Base-by-base conservation (phyloP, 140 eudicot genomes). In the Stevia rebaudiana region DNA sequence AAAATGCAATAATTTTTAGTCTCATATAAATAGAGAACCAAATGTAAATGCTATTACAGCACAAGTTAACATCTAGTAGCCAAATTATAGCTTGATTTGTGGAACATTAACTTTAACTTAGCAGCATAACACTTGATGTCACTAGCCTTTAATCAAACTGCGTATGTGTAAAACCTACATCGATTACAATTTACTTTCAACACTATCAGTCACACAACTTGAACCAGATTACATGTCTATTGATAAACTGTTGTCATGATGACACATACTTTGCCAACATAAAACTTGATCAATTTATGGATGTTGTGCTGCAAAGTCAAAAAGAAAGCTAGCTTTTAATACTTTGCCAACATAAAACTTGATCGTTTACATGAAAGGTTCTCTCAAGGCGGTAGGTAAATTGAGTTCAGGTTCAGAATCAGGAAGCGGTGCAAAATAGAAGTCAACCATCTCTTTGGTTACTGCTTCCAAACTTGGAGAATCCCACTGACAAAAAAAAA, bases 401-500 rank as follows among this genome's bases (percentile, higher is more conserved):
- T 87, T 76, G 19, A 87, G 77, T 58, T 87, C 92, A 11, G 82
- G 80, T 58, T 82, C 95, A 6, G 43, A 15, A 66, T 67, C 78
- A 15, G 81, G 71, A 42, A 91, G 85, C 3, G 89, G 94, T 0
- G 83, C 47, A 53, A 85, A 79, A 66, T 82, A 73, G 60, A 37
- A 46, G 71, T 78, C 95, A 42, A 91, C 96, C 96, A 91, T 91
- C 79, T 87, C 98, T 24, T 83, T 82, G 24, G 73, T 79, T 22
- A 91, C 96, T 1, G 80, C 89, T 73, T 74, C 79, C 70, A 91
- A 68, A 54, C 67, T 77, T 13, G 91, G 81, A 22, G 81, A 83
- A 55, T 81, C 81, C 98, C 98, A 91, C 98, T 91, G 84, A 30
- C 72, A 68, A 65, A 43, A 44, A 41, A 41, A 67, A 69, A 8